Conservation (phyloP, 306 rosid species). For the cucumber (Cucumis sativus) region DNA sequence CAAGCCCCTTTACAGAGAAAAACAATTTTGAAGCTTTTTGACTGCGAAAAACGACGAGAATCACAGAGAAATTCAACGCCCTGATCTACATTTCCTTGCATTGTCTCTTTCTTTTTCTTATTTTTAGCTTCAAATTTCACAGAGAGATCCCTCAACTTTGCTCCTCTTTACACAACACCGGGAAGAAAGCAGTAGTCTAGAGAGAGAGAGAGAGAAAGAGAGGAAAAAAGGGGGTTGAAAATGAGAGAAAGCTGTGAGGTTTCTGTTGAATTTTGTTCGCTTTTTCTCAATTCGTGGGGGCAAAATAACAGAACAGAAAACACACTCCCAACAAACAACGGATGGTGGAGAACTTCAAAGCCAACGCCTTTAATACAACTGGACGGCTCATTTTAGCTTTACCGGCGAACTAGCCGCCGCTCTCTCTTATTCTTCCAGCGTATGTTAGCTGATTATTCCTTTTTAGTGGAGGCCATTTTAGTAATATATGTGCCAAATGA, state of each 20-base stretch:
- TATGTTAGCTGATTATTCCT: not conserved
- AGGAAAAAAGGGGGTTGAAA: not conserved
- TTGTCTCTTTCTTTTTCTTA: not conserved
- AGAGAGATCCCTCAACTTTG: not conserved
- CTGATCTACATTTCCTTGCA: conserved; percentile 22
- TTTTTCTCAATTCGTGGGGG: not conserved
- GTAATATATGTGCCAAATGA: not conserved
- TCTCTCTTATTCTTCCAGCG: not conserved
- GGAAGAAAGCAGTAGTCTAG: not conserved
- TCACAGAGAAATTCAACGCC: conserved; percentile 18
- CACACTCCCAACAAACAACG: not conserved
- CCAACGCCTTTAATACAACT: conserved; percentile 1
- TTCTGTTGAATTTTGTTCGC: not conserved
- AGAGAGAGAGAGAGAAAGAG: not conserved
- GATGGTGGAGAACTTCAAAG: not conserved
- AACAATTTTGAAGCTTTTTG: conserved; percentile 21
- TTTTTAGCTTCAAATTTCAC: not conserved
- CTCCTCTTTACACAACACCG: not conserved
- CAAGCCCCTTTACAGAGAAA: not conserved
- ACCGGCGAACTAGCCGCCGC: not conserved
- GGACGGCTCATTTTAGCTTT: conserved; percentile 1
- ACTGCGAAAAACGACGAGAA: conserved; percentile 3
- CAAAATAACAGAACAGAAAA: conserved; percentile 1
- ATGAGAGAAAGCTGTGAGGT: not conserved
- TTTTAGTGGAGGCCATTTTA: not conserved